These are phyloP conservation scores for Hygrophoropsis aurantiaca DNA, from an alignment of 768 basidiomycete genomes.

Conservation along the genomic window DNA sequence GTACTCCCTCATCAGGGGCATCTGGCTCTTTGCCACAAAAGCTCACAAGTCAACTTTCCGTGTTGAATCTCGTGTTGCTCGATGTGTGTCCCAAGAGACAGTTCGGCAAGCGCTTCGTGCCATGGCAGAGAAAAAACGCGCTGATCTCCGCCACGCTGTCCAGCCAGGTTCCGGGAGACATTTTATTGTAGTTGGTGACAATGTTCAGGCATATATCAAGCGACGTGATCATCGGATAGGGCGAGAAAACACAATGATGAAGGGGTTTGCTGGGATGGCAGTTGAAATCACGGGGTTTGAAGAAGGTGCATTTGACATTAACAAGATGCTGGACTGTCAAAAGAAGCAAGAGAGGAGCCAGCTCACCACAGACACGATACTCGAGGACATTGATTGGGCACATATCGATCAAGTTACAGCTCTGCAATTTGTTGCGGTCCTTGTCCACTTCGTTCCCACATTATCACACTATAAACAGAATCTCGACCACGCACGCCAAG, in stretches of 20 bases:
- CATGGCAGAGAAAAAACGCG: slow-evolving; percentile 1
- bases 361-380: slow-evolving; percentile 2
- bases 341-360: slow-evolving; percentile 1
- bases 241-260: slow-evolving; percentile 13
- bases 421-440: slow-evolving; percentile 5
- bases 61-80: slow-evolving; percentile 10
- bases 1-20: not conserved
- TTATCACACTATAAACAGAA: not conserved
- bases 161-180: not conserved
- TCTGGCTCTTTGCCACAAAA: slow-evolving; percentile 10
- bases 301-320: slow-evolving; percentile 5
- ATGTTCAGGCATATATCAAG: slow-evolving; percentile 11
- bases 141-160: not conserved
- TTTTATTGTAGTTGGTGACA: slow-evolving; percentile 11
- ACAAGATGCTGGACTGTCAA: not conserved
- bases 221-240: slow-evolving; percentile 9
- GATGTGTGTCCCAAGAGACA: slow-evolving; percentile 5
- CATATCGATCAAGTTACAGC: slow-evolving; percentile 1
- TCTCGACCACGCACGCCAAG: not conserved
- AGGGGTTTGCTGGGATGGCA: slow-evolving; percentile 13
- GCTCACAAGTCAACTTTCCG: slow-evolving; percentile 13
- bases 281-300: slow-evolving; percentile 8
- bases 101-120: slow-evolving; percentile 3
- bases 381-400: slow-evolving; percentile 6
- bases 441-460: slow-evolving; percentile 7